A percentile compares a stretch with the other conserved stretches of the same genome.
These are phyloP conservation scores for Mimosa pudica DNA, from an alignment of 306 rosid genomes.

Conservation along the genomic window DNA sequence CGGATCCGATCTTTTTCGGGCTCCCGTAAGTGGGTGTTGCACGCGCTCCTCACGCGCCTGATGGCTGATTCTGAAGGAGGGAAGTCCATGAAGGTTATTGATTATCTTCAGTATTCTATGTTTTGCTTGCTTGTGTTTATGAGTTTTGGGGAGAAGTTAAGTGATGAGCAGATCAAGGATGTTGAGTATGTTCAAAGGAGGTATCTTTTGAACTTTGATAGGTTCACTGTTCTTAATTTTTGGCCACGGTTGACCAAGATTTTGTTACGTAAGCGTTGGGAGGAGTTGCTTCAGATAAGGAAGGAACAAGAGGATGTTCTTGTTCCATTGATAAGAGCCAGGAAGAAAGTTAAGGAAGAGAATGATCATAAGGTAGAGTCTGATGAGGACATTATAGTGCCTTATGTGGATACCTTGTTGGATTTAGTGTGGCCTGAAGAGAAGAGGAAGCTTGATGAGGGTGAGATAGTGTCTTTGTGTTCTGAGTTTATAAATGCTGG, in stretches of 20 bases:
- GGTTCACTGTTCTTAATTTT: background rate
- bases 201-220: background rate
- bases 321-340: background rate
- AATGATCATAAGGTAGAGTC: background rate
- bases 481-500: conserved; percentile 16
- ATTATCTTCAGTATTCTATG: conserved; percentile 15
- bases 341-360: background rate
- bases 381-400: too few species aligned
- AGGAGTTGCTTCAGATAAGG: background rate
- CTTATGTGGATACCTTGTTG: conserved; percentile 8
- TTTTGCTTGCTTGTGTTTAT: conserved; percentile 14
- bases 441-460: conserved; percentile 2
- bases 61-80: background rate
- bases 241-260: background rate
- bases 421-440: conserved; percentile 18
- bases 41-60: background rate
- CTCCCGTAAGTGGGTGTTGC: background rate
- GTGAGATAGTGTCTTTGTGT: conserved; percentile 8
- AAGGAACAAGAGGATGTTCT: conserved; percentile 17
- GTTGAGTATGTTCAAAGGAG: conserved; percentile 1
- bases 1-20: background rate
- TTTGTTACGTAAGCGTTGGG: conserved; percentile 1
- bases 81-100: background rate
- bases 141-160: background rate
- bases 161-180: background rate